Evolutionary conservation across 192 early-diverging fungal genomes (phyloP).

Genomic region (Mortierella antarctica): DNA sequence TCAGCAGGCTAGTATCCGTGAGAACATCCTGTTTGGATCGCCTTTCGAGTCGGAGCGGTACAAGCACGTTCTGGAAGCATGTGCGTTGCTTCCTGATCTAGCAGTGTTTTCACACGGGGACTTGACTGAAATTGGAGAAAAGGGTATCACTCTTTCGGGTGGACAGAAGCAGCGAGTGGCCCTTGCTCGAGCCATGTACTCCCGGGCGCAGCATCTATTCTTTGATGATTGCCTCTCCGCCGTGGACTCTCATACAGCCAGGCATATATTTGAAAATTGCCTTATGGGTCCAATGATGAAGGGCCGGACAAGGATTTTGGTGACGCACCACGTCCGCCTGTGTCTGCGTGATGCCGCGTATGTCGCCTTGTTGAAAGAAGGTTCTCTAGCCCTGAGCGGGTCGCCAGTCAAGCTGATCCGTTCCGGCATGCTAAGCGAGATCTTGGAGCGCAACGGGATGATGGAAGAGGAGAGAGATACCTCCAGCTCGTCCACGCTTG

Average conservation of each 20-base stretch:
- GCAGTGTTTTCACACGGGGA: conserved; percentile 65
- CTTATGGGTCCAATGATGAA: conserved; percentile 77
- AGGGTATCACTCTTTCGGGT: conserved; percentile 87
- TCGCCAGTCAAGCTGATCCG: conserved; percentile 52
- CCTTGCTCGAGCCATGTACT: conserved; percentile 89
- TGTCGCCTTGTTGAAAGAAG: conserved; percentile 67
- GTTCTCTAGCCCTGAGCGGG: conserved; percentile 38
- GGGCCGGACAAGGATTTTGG: conserved; percentile 86
- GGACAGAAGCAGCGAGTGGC: conserved; percentile 91
- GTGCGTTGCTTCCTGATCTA: conserved; percentile 72
- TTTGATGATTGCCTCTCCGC: conserved; percentile 92
- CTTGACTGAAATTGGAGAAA: conserved; percentile 80
- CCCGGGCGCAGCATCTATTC: conserved; percentile 70
- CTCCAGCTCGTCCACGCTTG: conserved; percentile 23
- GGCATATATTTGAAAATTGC: conserved; percentile 81
- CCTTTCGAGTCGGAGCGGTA: conserved; percentile 65
- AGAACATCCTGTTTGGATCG: conserved; percentile 79
- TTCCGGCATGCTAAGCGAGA: conserved; percentile 47
- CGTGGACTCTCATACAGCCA: conserved; percentile 84
- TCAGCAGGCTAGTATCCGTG: conserved; percentile 70
- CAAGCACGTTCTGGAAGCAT: conserved; percentile 62
- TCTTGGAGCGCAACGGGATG: conserved; percentile 49
- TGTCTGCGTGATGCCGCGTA: conserved; percentile 67
- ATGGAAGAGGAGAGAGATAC: conserved; percentile 53
- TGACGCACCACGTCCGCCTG: conserved; percentile 82